These are phyloP conservation scores for Saccharum officinarum DNA, from an alignment of 176 grass and related monocot species.

Conservation along the genomic window DNA sequence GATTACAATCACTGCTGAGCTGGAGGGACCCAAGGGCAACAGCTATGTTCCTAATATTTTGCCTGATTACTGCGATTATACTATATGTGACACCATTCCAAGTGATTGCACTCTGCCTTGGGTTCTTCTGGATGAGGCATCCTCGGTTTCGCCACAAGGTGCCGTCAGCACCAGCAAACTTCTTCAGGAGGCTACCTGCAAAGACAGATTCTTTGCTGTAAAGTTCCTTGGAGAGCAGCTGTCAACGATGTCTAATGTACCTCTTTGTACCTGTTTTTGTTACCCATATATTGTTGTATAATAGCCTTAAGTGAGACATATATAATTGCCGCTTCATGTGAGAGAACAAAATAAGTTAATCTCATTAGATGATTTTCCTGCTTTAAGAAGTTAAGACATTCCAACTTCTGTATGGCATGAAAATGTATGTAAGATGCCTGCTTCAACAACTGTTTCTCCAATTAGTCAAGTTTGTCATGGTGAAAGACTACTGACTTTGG, in stretches of 20 bases:
- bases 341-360: slow-evolving; percentile 21
- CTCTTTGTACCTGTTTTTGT: slow-evolving; percentile 27
- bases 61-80: slow-evolving; percentile 53
- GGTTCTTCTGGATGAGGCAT: slow-evolving; percentile 91
- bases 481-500: background rate
- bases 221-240: slow-evolving; percentile 26
- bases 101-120: slow-evolving; percentile 49
- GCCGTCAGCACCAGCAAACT: slow-evolving; percentile 60
- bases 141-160: slow-evolving; percentile 82
- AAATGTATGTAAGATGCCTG: slow-evolving; percentile 12
- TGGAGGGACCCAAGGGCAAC: slow-evolving; percentile 97
- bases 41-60: slow-evolving; percentile 77
- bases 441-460: slow-evolving; percentile 13
- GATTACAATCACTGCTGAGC: slow-evolving; percentile 74
- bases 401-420: slow-evolving; percentile 15
- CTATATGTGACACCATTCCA: slow-evolving; percentile 70
- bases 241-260: background rate
- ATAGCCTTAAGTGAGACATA: slow-evolving; percentile 26
- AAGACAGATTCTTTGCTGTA: slow-evolving; percentile 84
- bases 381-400: slow-evolving; percentile 13
- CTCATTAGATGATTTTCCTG: background rate
- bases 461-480: slow-evolving; percentile 1
- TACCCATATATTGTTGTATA: slow-evolving; percentile 35
- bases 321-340: slow-evolving; percentile 23
- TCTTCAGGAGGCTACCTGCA: slow-evolving; percentile 90